Base-by-base conservation (phyloP, 306 rosid genomes). In the Medicago arabica region DNA sequence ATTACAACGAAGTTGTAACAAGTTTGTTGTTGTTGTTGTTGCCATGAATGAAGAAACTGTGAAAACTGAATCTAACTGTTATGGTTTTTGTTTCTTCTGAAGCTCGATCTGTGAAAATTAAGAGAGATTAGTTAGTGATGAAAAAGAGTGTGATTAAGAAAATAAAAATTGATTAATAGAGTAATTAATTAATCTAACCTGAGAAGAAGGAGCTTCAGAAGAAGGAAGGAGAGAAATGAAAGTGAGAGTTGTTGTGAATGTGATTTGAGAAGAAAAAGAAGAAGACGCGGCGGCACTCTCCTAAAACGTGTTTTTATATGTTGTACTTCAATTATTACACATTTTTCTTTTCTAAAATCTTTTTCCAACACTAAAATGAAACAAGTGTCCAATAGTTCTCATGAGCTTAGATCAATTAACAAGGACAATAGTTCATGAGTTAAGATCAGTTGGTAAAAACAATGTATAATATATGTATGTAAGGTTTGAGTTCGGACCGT, bases 221-320 rank as follows among this genome's bases (percentile, higher is more conserved):
- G 17, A 50, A 50, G 23, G 0, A 23, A 23, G 28, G 28, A 23
- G 28, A 23, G 28, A 23, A 23, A 23, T 23, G 57, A 51, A 11
- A 51, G 58, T 16, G 58, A 51, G 19, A 8, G 21, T 34, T n/a
- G 4, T 2, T 15, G 10, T 6, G 3, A n/a, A 7, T n/a, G 19
- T 50, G 58, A 16, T 16, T 16, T 16, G 58, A 28, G 31, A 28
- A 28, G 4, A 3, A 23, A 23, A 6, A 21, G 36, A 31, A 34
- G 19, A 10, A 51, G 58, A 51, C 58, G 58, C 58, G 58, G 58
- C 58, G 58, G 58, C 58, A 51, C 58, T 16, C 58, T 16, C 2
- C 58, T 51, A n/a, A 51, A 51, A n/a, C 21, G 58, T 51, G 21
- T 14, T 34, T 34, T 34, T 34, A 28, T 28, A 3, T 23, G 2